Base-by-base conservation (phyloP, 2,329 filamentous ascomycete species). In the Periconia macrospinosa region DNA sequence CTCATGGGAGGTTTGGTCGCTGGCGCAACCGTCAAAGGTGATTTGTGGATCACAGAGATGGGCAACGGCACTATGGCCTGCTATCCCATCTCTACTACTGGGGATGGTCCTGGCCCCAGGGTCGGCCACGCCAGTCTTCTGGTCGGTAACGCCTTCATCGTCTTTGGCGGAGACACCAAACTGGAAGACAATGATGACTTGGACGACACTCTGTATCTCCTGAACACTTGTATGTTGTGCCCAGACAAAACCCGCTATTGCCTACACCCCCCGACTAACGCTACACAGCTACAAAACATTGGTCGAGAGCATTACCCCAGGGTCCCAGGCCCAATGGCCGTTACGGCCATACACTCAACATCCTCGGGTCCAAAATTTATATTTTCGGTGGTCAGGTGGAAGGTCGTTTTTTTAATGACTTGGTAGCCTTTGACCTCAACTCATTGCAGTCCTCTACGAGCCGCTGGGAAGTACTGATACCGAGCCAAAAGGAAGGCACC, bases 311-410 rank as follows among this genome's bases (percentile, higher is more conserved):
- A 41, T 83, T 96, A 44, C 94, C 95, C 7, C 88, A 91, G 13
- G 92, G 92, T 1, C 85, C 89, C 37, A 84, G 92, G 54, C 94
- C 94, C 1, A 86, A 91, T 6, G 94, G 94, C 46, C 88, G 94
- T 62, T 99, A 99, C 66, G 94, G 95, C 6, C 94, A 99, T 73
- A 96, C 94, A 0, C 76, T 99, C 57, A 99, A 97, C 70, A 97
- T 99, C 41, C 78, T 99, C 2, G 93, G 93, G 23, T 97, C 94
- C 55, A 97, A 95, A 71, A 93, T 99, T 42, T 99, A 91, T 76
- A 90, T 99, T 30, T 99, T 99, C 71, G 94, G 94, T 70, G 94
- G 94, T 47, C 94, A 99, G 69, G 93, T 97, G 1, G 94, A 99
- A 71, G 94, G 93, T 5, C 92, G 88, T 70, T 99, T 99, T 70